A percentile compares a stretch with the other conserved stretches of the same genome.
phyloP scores from a whole-genome alignment of 2,329 filamentous ascomycete species.

The Penicillium sp. region DNA sequence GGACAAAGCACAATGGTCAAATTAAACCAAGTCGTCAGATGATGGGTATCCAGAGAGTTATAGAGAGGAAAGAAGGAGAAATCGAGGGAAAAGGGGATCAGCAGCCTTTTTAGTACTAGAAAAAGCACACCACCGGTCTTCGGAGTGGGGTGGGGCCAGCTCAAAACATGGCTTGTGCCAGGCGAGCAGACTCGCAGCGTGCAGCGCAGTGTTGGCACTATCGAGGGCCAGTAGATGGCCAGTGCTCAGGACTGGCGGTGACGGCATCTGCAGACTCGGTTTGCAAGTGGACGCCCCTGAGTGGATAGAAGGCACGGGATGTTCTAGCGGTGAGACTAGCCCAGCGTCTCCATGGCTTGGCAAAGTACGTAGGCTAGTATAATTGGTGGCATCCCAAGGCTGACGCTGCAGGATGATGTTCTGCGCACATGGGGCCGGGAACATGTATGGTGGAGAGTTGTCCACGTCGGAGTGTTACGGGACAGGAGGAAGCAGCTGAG shows the following conservation, averaged over 20 bases:
- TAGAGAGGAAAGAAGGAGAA: conserved; percentile 13
- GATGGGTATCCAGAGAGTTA: conserved; percentile 19
- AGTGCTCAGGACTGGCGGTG: conserved; percentile 20
- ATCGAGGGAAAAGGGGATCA: conserved; percentile 14
- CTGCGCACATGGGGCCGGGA: conserved; percentile 8
- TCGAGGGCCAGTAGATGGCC: conserved; percentile 18
- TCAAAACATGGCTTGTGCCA: conserved; percentile 23
- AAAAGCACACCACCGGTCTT: conserved; percentile 4
- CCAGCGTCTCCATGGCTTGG: conserved; percentile 18
- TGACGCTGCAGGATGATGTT: conserved; percentile 25
- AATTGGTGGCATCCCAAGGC: conserved; percentile 20
- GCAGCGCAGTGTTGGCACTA: conserved; percentile 26
- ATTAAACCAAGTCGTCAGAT: conserved; percentile 1
- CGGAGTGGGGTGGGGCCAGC: conserved; percentile 14
- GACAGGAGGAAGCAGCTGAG: background rate
- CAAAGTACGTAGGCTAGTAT: conserved; percentile 7
- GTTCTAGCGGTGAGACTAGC: conserved; percentile 26
- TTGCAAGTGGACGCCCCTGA: conserved; percentile 15
- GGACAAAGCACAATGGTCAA: conserved; percentile 21
- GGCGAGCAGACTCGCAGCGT: conserved; percentile 12
- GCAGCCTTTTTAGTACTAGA: conserved; percentile 24
- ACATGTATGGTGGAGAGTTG: conserved; percentile 16
- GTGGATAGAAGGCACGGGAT: conserved; percentile 13
- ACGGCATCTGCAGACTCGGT: conserved; percentile 18
- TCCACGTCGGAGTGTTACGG: conserved; percentile 18